Conservation (phyloP, 2,329 filamentous ascomycete species). For the Alternaria sp. region DNA sequence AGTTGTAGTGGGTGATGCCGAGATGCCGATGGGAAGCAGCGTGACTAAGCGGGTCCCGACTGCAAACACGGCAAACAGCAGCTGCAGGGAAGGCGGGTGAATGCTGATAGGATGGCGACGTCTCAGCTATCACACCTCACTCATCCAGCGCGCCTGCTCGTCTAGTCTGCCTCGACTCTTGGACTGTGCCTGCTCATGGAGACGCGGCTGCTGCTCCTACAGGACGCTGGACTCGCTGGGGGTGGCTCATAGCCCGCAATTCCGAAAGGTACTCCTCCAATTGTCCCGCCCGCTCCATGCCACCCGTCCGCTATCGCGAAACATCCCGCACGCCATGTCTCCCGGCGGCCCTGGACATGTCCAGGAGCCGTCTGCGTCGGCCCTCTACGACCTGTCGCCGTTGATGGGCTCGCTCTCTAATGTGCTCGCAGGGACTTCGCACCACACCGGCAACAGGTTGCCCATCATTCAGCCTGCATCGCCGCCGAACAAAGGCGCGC, state of each 20-base stretch:
- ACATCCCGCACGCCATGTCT: constrained; percentile 29
- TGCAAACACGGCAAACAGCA: constrained; percentile 23
- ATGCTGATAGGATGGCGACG: constrained; percentile 4
- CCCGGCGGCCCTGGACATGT: constrained; percentile 22
- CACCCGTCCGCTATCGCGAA: constrained; percentile 29
- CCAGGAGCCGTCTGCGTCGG: constrained; percentile 20
- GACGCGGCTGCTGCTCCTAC: constrained; percentile 40
- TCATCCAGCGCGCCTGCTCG: constrained; percentile 21
- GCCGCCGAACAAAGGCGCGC: constrained; percentile 40
- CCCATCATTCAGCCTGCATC: constrained; percentile 39
- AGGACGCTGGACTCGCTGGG: constrained; percentile 46
- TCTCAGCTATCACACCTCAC: constrained; percentile 24
- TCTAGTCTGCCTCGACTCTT: constrained; percentile 23
- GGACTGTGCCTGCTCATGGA: constrained; percentile 46
- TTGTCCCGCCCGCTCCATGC: constrained; percentile 28
- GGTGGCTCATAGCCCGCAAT: constrained; percentile 41
- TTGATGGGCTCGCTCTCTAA: constrained; percentile 33
- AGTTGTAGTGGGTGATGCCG: neutral
- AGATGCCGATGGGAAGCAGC: neutral
- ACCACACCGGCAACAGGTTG: constrained; percentile 23
- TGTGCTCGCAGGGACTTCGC: constrained; percentile 28
- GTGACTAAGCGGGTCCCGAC: constrained; percentile 3
- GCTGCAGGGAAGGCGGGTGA: constrained; percentile 12
- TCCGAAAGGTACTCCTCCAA: constrained; percentile 22
- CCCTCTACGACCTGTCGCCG: constrained; percentile 12